Evolutionary conservation across 768 basidiomycete species (phyloP).

Genomic region (Kwoniella europaea): DNA sequence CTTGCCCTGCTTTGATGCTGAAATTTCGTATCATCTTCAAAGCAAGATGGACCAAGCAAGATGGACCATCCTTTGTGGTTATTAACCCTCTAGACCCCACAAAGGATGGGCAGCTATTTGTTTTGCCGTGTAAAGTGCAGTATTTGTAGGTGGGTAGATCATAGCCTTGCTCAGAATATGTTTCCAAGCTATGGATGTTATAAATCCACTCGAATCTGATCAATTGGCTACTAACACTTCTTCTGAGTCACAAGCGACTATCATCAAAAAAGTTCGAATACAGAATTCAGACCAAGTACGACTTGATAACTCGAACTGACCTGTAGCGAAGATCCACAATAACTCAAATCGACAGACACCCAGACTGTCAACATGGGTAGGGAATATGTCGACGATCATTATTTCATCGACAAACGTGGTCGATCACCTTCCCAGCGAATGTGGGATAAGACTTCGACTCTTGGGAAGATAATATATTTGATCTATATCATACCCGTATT

Average conservation of each 20-base stretch:
- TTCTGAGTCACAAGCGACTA: no score
- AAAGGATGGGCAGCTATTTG: background rate
- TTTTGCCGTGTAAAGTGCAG: no score
- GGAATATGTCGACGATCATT: conserved; percentile 5
- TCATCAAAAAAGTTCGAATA: no score
- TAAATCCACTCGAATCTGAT: no score
- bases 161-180: no score
- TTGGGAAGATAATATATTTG: conserved; percentile 20
- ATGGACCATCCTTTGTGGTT: background rate
- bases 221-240: no score
- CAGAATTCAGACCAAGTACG: no score
- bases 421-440: conserved; percentile 13
- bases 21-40: background rate
- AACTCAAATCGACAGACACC: background rate
- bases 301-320: no score
- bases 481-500: conserved; percentile 26
- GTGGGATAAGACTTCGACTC: conserved; percentile 15
- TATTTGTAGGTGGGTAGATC: no score
- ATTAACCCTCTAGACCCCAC: background rate
- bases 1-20: background rate
- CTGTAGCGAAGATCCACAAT: background rate
- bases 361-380: background rate
- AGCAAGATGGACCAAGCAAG: background rate
- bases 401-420: conserved; percentile 3
- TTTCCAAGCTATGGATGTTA: no score